Evolutionary conservation across 805 yeast species (phyloP).

Genomic region (Teunomyces tritomae): DNA sequence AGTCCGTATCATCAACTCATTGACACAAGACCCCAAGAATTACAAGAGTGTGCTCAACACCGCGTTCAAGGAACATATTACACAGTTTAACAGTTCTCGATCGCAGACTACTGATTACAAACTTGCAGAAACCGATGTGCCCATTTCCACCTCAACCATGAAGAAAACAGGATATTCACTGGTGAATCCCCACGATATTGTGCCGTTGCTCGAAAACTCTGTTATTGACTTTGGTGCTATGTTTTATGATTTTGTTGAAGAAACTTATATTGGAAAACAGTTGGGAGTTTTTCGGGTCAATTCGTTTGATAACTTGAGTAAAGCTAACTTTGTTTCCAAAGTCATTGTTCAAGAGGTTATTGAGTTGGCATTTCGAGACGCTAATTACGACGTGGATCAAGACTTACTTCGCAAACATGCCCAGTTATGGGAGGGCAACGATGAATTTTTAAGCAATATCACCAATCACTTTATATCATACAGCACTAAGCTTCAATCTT

Average conservation of each 20-base stretch:
- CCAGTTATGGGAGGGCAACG: slow-evolving; percentile 49
- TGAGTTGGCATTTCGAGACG: slow-evolving; percentile 44
- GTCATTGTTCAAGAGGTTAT: slow-evolving; percentile 49
- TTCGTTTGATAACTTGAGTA: slow-evolving; percentile 48
- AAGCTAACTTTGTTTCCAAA: slow-evolving; percentile 48
- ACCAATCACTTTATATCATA: slow-evolving; percentile 38
- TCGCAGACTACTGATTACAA: slow-evolving; percentile 14
- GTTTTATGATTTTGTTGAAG: slow-evolving; percentile 36
- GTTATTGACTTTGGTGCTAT: slow-evolving; percentile 47
- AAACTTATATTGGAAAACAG: slow-evolving; percentile 44
- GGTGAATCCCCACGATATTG: slow-evolving; percentile 31
- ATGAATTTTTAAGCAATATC: slow-evolving; percentile 36
- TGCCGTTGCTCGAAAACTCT: slow-evolving; percentile 26
- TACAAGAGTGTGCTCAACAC: slow-evolving; percentile 47
- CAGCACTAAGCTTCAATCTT: slow-evolving; percentile 38
- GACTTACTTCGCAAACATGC: slow-evolving; percentile 41
- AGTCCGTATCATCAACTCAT: slow-evolving; percentile 48
- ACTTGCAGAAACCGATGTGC: slow-evolving; percentile 27
- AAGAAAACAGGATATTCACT: slow-evolving; percentile 34
- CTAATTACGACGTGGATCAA: slow-evolving; percentile 31
- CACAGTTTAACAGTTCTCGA: slow-evolving; percentile 26
- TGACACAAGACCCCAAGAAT: slow-evolving; percentile 38
- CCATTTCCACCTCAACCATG: slow-evolving; percentile 30
- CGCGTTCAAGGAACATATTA: slow-evolving; percentile 35
- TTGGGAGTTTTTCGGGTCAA: slow-evolving; percentile 50